These are phyloP conservation scores for Zea luxurians DNA, from an alignment of 176 grass and related monocot species.

Conservation along the genomic window DNA sequence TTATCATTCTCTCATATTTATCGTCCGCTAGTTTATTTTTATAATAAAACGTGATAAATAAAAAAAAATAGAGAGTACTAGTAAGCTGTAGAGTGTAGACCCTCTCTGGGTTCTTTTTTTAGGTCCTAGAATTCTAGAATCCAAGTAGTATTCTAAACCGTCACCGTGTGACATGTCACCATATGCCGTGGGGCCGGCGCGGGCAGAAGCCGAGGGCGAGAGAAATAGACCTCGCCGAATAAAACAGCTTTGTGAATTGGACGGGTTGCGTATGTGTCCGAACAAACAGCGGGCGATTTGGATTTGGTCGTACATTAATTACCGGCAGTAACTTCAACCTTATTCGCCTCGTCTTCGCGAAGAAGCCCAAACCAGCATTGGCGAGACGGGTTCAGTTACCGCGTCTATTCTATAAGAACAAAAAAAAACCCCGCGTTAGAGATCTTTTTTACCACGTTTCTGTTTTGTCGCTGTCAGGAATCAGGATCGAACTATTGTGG, in stretches of 20 bases:
- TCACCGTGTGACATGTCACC: slow-evolving; percentile 33
- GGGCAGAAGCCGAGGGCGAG: slow-evolving; percentile 35
- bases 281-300: neutral
- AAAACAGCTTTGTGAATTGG: neutral
- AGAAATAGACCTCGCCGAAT: slow-evolving; percentile 32
- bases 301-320: slow-evolving; percentile 21
- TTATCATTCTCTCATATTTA: too few relatives aligned
- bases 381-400: neutral
- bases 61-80: too few relatives aligned
- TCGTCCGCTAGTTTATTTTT: too few relatives aligned
- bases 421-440: neutral
- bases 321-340: neutral
- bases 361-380: neutral
- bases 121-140: neutral
- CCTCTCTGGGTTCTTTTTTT: neutral
- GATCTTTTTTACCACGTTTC: slow-evolving; percentile 17
- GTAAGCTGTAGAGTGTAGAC: neutral
- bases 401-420: too few relatives aligned
- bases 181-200: slow-evolving; percentile 17
- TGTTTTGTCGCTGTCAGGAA: slow-evolving; percentile 22
- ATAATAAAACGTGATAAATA: too few relatives aligned
- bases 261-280: too few relatives aligned
- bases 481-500: too few relatives aligned
- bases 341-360: neutral
- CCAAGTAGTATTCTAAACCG: neutral